Conservation (phyloP, 208 protist genomes). For the Spironucleus salmonicida region DNA sequence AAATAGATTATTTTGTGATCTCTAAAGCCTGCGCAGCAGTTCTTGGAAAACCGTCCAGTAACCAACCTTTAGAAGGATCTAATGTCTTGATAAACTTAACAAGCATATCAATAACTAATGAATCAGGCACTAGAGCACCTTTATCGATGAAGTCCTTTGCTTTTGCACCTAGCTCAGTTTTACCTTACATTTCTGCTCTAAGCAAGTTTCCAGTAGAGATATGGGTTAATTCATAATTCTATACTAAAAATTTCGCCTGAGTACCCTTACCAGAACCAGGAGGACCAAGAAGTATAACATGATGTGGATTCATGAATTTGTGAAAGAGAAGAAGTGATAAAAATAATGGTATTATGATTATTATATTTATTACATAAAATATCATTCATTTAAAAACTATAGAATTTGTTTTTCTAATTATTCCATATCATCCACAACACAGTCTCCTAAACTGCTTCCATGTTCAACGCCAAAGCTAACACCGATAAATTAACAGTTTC, state of each 20-base stretch:
- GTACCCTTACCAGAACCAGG: conserved; percentile 70
- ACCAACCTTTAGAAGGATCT: conserved; percentile 47
- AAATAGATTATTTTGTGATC: background rate
- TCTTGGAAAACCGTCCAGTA: conserved; percentile 53
- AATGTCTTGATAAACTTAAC: conserved; percentile 36
- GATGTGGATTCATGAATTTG: conserved; percentile 1
- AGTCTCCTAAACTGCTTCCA: no score
- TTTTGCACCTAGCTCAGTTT: conserved; percentile 48
- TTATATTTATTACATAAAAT: no score
- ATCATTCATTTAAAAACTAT: no score
- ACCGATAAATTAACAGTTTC: no score
- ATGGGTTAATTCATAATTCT: conserved; percentile 60
- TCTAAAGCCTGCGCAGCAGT: conserved; percentile 41
- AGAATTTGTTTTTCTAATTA: no score
- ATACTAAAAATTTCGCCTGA: conserved; percentile 56
- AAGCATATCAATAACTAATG: conserved; percentile 58
- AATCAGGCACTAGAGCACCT: conserved; percentile 56
- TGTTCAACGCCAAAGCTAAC: no score
- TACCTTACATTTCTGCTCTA: conserved; percentile 41
- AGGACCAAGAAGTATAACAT: conserved; percentile 50
- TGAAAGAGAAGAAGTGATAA: no score
- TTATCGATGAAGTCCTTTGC: conserved; percentile 54
- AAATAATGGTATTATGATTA: no score
- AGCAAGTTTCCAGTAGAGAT: conserved; percentile 60
- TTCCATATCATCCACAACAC: no score